phyloP scores from a whole-genome alignment of 176 grass and related monocot species.

The Panicum miliaceum region DNA sequence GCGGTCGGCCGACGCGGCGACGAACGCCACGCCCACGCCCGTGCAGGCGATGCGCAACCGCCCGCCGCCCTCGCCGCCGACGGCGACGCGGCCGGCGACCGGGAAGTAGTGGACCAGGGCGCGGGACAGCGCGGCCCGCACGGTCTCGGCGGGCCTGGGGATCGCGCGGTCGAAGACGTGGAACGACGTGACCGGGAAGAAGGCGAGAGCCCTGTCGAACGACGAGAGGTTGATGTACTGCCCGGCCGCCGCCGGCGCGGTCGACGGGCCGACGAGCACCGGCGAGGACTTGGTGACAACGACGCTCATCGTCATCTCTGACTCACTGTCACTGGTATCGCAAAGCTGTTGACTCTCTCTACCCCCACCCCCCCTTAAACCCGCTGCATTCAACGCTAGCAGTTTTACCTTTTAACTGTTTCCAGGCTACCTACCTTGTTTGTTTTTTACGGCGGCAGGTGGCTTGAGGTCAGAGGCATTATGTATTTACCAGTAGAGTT shows the following conservation, averaged over 20 bases:
- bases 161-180: conserved; percentile 20
- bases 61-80: not conserved
- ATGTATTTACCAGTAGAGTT: not conserved
- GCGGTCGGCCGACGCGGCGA: conserved; percentile 20
- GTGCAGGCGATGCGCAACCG: conserved; percentile 28
- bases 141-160: conserved; percentile 17
- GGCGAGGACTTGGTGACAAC: conserved; percentile 19
- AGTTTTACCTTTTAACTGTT: not conserved
- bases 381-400: not conserved
- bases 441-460: not conserved
- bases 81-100: not conserved
- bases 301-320: not conserved
- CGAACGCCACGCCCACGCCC: conserved; percentile 33
- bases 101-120: conserved; percentile 36
- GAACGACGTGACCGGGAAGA: conserved; percentile 32
- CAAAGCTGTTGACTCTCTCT: not conserved
- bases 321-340: not conserved
- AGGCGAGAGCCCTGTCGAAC: conserved; percentile 24
- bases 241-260: not conserved
- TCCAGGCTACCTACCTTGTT: not conserved
- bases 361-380: not conserved
- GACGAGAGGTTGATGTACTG: not conserved
- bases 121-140: not conserved
- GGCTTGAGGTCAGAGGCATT: not conserved
- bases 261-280: conserved; percentile 28